Percentiles rank a stretch among this genome's conserved stretches.
Conservation (phyloP, 495 filamentous ascomycete species). For the Margaritispora aquatica region DNA sequence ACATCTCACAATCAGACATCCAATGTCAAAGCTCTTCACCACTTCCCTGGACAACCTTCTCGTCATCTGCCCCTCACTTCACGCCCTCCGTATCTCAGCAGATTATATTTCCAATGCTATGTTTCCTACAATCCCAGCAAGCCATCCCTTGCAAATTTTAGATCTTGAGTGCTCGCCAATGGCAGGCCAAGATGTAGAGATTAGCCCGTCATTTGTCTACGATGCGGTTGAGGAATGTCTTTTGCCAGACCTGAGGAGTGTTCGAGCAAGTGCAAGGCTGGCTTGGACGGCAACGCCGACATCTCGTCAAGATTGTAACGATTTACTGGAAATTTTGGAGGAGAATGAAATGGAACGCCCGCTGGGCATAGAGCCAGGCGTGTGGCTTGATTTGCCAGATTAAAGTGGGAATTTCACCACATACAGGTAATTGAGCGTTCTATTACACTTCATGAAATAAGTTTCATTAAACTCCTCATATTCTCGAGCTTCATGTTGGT, state of each 20-base stretch:
- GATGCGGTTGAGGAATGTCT: slow-evolving; percentile 30
- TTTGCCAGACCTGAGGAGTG: slow-evolving; percentile 27
- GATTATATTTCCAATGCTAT: slow-evolving; percentile 32
- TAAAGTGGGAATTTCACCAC: too few relatives aligned
- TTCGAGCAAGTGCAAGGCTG: slow-evolving; percentile 30
- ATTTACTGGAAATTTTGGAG: slow-evolving; percentile 34
- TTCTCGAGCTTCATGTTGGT: too few relatives aligned
- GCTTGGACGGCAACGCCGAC: slow-evolving; percentile 26
- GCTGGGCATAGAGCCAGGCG: slow-evolving; percentile 13
- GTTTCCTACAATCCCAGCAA: slow-evolving; percentile 23
- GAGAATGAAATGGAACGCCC: slow-evolving; percentile 22
- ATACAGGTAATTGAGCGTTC: background rate
- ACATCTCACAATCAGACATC: slow-evolving; percentile 24
- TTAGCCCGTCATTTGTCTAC: slow-evolving; percentile 28
- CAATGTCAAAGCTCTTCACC: slow-evolving; percentile 16
- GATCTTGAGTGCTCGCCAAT: slow-evolving; percentile 30
- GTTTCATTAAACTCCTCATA: too few relatives aligned
- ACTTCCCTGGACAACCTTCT: slow-evolving; percentile 31
- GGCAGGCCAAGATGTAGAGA: slow-evolving; percentile 25
- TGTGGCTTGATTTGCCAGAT: slow-evolving; percentile 10
- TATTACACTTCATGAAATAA: too few relatives aligned
- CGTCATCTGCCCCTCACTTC: slow-evolving; percentile 26
- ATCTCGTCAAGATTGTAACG: slow-evolving; percentile 20
- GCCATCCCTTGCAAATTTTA: slow-evolving; percentile 30
- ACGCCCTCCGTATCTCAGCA: slow-evolving; percentile 29